Evolutionary conservation across 371 early-diverging fungal species (phyloP).

Genomic region (Rhizomucor pusillus): DNA sequence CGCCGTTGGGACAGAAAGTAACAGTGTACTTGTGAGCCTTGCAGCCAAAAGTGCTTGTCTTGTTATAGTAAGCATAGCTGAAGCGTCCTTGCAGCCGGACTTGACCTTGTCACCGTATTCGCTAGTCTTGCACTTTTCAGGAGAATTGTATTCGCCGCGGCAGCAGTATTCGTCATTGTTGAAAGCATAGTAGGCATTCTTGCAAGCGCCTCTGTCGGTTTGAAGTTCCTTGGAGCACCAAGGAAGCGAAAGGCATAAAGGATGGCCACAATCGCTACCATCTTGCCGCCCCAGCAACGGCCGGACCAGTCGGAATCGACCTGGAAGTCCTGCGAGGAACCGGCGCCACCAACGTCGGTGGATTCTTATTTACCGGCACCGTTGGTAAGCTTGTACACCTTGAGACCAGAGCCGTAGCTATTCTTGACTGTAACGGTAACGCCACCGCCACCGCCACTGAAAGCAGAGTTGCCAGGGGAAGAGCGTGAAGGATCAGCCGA

Average conservation of each 20-base stretch:
- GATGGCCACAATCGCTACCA: conserved; percentile 25
- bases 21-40: too few species aligned
- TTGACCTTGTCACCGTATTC: conserved; percentile 27
- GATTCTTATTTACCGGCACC: conserved; percentile 7
- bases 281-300: conserved; percentile 35
- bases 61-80: conserved; percentile 28
- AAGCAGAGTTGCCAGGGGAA: neutral
- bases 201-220: conserved; percentile 30
- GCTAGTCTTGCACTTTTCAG: conserved; percentile 29
- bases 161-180: conserved; percentile 31
- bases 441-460: conserved; percentile 1
- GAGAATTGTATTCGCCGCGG: too few species aligned
- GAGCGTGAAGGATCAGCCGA: neutral
- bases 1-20: too few species aligned
- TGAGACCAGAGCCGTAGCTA: conserved; percentile 22
- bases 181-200: conserved; percentile 36
- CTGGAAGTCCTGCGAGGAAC: conserved; percentile 12
- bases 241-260: conserved; percentile 26
- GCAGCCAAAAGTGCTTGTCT: too few species aligned
- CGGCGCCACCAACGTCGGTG: conserved; percentile 14
- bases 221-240: conserved; percentile 29
- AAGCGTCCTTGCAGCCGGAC: conserved; percentile 41
- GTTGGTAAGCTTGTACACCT: conserved; percentile 34
- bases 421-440: conserved; percentile 40
- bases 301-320: conserved; percentile 30